A percentile compares a stretch with the other conserved stretches of the same genome.
Evolutionary conservation across 345 rosid genomes (phyloP).

Genomic region (Jatropha curcas): DNA sequence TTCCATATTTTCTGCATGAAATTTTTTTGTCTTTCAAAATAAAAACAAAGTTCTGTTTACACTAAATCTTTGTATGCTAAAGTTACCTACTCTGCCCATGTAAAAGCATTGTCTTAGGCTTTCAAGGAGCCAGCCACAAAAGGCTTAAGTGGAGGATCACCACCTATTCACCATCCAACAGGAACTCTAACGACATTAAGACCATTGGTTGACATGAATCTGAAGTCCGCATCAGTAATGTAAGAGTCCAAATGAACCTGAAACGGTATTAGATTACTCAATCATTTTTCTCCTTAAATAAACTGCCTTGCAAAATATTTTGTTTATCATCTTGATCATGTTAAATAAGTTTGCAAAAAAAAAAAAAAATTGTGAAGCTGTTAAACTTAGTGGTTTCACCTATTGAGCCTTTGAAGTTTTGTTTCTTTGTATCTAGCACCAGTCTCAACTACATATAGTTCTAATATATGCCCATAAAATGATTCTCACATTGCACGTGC

Average conservation of each 20-base stretch:
- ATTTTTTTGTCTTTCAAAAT: too few species aligned
- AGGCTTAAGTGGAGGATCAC: conserved; percentile 39
- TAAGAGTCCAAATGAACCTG: conserved; percentile 40
- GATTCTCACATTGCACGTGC: too few species aligned
- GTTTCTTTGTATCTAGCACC: too few species aligned
- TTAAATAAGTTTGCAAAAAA: too few species aligned
- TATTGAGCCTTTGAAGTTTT: too few species aligned
- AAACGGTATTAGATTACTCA: background rate
- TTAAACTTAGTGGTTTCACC: too few species aligned
- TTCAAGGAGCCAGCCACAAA: conserved; percentile 34
- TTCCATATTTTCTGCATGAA: conserved; percentile 25
- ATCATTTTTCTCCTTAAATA: too few species aligned
- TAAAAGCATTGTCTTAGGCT: conserved; percentile 39
- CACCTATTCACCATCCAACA: conserved; percentile 43
- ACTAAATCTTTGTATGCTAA: too few species aligned
- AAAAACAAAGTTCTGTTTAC: too few species aligned
- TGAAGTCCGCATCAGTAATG: conserved; percentile 38
- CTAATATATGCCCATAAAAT: too few species aligned
- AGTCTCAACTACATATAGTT: too few species aligned
- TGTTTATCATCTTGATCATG: background rate
- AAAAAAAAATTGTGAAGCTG: too few species aligned
- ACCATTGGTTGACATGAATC: conserved; percentile 35
- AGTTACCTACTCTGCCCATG: conserved; percentile 39
- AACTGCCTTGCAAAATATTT: background rate
- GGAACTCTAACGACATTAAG: conserved; percentile 42